Conservation (phyloP, 2,329 filamentous ascomycete genomes). For the Phaeomoniella chlamydospora region DNA sequence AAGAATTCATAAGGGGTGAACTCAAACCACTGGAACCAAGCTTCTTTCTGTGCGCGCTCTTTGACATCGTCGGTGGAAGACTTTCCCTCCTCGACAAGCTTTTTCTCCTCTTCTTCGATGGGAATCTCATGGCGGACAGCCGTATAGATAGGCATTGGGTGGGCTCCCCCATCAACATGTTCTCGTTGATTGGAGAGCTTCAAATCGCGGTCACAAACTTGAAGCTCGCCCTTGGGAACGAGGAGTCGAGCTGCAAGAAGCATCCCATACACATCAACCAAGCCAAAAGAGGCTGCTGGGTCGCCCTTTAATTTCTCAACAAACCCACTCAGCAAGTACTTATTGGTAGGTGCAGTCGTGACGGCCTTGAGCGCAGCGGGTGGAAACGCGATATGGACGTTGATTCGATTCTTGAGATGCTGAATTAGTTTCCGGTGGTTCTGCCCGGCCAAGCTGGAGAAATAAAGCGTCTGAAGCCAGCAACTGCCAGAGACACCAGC, state of each 20-base stretch:
- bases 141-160: conserved; percentile 89
- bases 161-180: conserved; percentile 60
- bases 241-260: conserved; percentile 71
- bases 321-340: conserved; percentile 71
- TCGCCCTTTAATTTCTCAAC: conserved; percentile 87
- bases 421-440: conserved; percentile 58
- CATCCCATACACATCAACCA: conserved; percentile 87
- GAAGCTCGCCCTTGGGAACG: conserved; percentile 72
- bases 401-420: conserved; percentile 73
- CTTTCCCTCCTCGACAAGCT: conserved; percentile 28
- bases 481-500: conserved; percentile 92
- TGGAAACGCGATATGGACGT: conserved; percentile 84
- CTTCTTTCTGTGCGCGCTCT: conserved; percentile 41
- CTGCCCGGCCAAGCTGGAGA: conserved; percentile 60
- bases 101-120: conserved; percentile 38
- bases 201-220: conserved; percentile 62
- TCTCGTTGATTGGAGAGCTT: conserved; percentile 79
- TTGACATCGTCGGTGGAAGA: conserved; percentile 21
- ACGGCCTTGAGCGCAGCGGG: conserved; percentile 68
- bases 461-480: conserved; percentile 82
- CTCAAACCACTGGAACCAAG: conserved; percentile 98
- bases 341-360: conserved; percentile 83
- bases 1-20: conserved; percentile 91
- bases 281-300: conserved; percentile 63
- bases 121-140: conserved; percentile 94